phyloP scores from a whole-genome alignment of 2,329 filamentous ascomycete genomes.

The Pyrenophora seminiperda region DNA sequence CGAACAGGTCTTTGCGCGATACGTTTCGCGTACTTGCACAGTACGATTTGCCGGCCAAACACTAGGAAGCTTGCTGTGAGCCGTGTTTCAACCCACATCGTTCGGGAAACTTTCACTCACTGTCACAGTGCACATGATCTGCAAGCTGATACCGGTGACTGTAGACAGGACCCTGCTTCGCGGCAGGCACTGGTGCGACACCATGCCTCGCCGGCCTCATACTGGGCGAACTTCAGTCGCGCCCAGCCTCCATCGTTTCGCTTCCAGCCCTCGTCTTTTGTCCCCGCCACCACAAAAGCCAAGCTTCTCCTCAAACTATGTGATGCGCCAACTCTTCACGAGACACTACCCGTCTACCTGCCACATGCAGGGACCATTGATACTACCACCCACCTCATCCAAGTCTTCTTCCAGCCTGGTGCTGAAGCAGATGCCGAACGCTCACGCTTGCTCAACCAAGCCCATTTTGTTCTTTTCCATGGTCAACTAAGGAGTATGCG shows the following conservation, averaged over 20 bases:
- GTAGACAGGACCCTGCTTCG: not conserved
- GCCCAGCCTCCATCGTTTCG: constrained; percentile 19
- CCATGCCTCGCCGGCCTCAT: not conserved
- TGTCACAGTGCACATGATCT: constrained; percentile 9
- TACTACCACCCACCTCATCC: constrained; percentile 13
- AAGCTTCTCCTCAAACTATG: constrained; percentile 20
- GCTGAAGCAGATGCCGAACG: constrained; percentile 12
- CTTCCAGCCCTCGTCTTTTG: constrained; percentile 24
- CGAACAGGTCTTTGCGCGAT: constrained; percentile 23
- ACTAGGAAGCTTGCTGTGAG: constrained; percentile 20
- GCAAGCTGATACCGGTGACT: constrained; percentile 1
- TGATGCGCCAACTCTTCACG: constrained; percentile 13
- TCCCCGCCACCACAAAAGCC: constrained; percentile 23
- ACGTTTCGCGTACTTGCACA: constrained; percentile 22
- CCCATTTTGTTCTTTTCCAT: constrained; percentile 25
- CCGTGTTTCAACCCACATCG: constrained; percentile 12
- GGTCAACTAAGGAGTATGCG: constrained; percentile 21
- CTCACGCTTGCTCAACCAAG: constrained; percentile 8
- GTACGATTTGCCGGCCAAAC: constrained; percentile 24
- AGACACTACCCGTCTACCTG: constrained; percentile 4
- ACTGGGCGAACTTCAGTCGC: constrained; percentile 1
- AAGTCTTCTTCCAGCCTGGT: constrained; percentile 19
- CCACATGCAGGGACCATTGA: constrained; percentile 7
- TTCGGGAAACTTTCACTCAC: constrained; percentile 13
- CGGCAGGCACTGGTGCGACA: not conserved